These are phyloP conservation scores for Blastobotrys petasosporus DNA, from an alignment of 1,139 yeast genomes.

Conservation along the genomic window DNA sequence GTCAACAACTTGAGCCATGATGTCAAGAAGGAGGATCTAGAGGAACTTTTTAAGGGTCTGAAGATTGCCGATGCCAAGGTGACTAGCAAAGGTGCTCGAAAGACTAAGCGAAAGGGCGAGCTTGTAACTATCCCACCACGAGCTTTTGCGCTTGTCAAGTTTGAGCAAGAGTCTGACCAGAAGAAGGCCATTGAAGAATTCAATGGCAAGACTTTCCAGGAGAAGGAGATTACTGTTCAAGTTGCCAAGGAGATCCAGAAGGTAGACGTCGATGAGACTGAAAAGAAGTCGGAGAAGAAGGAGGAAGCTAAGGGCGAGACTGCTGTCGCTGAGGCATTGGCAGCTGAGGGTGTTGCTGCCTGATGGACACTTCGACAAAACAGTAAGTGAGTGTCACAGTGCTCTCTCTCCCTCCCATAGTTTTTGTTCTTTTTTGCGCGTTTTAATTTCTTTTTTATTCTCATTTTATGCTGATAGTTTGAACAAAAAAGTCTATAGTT, in stretches of 20 bases:
- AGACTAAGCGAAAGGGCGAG: constrained; percentile 15
- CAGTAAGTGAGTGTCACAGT: no score
- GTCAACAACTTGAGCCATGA: constrained; percentile 42
- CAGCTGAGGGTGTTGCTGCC: not conserved
- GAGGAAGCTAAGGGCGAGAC: constrained; percentile 2
- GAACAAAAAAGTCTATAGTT: no score
- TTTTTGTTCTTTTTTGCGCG: not conserved
- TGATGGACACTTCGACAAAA: no score
- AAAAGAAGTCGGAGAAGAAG: constrained; percentile 1
- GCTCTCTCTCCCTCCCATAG: no score
- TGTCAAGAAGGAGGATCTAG: constrained; percentile 29
- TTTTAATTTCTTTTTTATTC: not conserved
- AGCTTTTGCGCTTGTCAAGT: constrained; percentile 48
- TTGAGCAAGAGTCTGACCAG: constrained; percentile 42
- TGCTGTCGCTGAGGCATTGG: constrained; percentile 1
- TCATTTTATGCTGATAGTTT: no score
- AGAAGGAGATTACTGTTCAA: constrained; percentile 11
- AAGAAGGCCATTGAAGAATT: constrained; percentile 41
- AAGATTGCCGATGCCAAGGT: constrained; percentile 22
- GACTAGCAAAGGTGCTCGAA: constrained; percentile 16
- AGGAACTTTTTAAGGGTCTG: constrained; percentile 24
- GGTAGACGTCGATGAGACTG: constrained; percentile 2
- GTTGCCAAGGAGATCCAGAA: constrained; percentile 8
- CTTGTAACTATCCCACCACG: constrained; percentile 29
- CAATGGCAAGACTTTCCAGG: constrained; percentile 33